Percentiles rank a stretch among this genome's conserved stretches.
phyloP scores from a whole-genome alignment of 2,329 filamentous ascomycete genomes.

The Aspergillus thermomutatus region DNA sequence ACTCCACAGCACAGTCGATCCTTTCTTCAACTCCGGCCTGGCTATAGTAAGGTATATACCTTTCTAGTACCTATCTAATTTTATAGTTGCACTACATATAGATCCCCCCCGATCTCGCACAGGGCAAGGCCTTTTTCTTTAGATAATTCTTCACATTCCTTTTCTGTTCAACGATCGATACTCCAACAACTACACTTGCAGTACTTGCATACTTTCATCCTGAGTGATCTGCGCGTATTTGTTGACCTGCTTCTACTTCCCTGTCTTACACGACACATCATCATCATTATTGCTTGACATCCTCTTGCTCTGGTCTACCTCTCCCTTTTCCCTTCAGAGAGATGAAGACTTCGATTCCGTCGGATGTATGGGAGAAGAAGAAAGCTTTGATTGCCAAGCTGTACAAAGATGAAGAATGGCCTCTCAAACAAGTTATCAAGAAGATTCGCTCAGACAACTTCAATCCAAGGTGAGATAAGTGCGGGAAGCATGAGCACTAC shows the following conservation, averaged over 20 bases:
- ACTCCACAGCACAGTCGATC: background rate
- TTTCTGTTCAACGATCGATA: background rate
- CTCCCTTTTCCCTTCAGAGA: slow-evolving; percentile 2
- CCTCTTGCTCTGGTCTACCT: background rate
- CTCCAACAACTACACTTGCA: background rate
- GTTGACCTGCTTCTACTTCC: background rate
- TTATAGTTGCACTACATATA: background rate
- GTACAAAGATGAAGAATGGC: slow-evolving; percentile 46
- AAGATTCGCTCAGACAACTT: slow-evolving; percentile 42
- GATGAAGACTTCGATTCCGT: slow-evolving; percentile 44
- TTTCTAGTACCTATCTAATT: background rate
- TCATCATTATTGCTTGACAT: slow-evolving; percentile 2
- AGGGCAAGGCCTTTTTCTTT: background rate
- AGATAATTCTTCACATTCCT: slow-evolving; percentile 1
- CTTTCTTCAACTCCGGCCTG: background rate
- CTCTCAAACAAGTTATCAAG: slow-evolving; percentile 44
- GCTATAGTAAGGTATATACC: background rate
- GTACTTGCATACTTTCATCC: background rate
- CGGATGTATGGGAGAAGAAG: slow-evolving; percentile 45
- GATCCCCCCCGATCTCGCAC: background rate
- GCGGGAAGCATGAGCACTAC: background rate
- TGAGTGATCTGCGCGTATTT: background rate
- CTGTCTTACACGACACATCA: slow-evolving; percentile 2
- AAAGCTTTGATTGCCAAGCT: slow-evolving; percentile 39
- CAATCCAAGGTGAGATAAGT: slow-evolving; percentile 38